Conservation (phyloP, 352 stramenopile genomes). For the Elongisporangium anandrum region DNA sequence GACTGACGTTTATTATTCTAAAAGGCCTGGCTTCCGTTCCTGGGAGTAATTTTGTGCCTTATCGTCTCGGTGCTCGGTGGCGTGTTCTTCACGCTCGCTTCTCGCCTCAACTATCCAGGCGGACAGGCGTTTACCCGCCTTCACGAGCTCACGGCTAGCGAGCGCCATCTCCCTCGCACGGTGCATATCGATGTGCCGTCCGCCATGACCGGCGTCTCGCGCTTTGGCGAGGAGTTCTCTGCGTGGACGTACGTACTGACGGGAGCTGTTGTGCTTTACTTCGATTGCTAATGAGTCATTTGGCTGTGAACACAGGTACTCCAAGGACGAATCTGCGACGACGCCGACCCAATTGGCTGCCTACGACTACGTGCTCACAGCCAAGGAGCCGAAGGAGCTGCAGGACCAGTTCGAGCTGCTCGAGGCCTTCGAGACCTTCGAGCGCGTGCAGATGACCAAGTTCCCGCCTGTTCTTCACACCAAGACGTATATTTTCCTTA, state of each 20-base stretch:
- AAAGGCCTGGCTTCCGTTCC: slow-evolving; percentile 43
- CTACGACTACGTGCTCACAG: slow-evolving; percentile 72
- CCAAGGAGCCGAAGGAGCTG: slow-evolving; percentile 25
- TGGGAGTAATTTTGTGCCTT: slow-evolving; percentile 51
- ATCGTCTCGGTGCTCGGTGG: slow-evolving; percentile 38
- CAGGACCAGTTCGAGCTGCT: slow-evolving; percentile 43
- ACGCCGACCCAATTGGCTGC: slow-evolving; percentile 31
- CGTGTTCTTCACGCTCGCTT: slow-evolving; percentile 63
- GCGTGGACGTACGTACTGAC: slow-evolving; percentile 49
- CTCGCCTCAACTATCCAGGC: slow-evolving; percentile 92
- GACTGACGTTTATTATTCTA: not conserved
- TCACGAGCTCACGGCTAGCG: slow-evolving; percentile 33
- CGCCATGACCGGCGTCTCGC: slow-evolving; percentile 93
- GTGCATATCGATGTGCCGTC: slow-evolving; percentile 93
- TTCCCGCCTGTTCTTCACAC: slow-evolving; percentile 46
- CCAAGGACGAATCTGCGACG: slow-evolving; percentile 63
- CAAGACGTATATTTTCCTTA: slow-evolving; percentile 42
- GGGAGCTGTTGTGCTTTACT: not conserved
- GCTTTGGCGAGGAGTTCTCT: slow-evolving; percentile 79
- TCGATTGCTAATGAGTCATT: not conserved
- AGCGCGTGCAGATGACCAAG: slow-evolving; percentile 24
- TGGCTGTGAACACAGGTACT: slow-evolving; percentile 48
- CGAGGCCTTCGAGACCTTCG: slow-evolving; percentile 40
- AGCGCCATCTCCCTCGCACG: slow-evolving; percentile 24
- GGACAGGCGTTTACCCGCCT: slow-evolving; percentile 61